Evolutionary conservation across 139 green algal genomes (phyloP), one percentile per base, ranked within the genome.

Genomic region (Volvox reticuliferus): DNA sequence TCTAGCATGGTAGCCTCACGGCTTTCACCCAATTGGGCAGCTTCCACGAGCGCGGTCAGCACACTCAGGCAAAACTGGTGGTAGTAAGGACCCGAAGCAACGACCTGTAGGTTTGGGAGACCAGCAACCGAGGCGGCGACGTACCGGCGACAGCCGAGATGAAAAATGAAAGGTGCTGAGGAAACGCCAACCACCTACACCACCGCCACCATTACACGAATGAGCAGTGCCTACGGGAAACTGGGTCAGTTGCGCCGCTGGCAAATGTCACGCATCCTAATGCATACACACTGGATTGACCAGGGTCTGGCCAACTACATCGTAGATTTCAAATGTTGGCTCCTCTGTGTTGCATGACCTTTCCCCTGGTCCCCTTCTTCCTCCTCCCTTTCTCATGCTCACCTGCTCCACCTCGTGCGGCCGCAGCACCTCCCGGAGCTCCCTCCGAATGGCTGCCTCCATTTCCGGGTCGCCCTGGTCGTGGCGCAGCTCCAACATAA

Each of bases 401-500:
- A 89, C 71, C 85, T 90, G 50, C 50, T 84, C 55, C 55, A 90
- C 68, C 86, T 90, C 86, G 32, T 79, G 12, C 22, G 86, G 86
- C 30, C 69, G 55, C 86, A 90, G 50, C 28, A 90, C 55, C n/a
- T 20, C 30, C 73, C 22, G 2, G 28, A 90, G 86, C 86, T 85
- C 73, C 55, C 9, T 22, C 55, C 86, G 86, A 33, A 90, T n/a
- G 20, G 73, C 61, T 1, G 19, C 73, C 86, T 82, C 85, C n/a
- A 73, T 20, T 21, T 28, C 85, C 28, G n/a, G 14, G 26, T 26
- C 63, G 26, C 69, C 69, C 44, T 50, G 37, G 63, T 90, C 84
- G 24, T 88, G 19, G 35, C 91, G 88, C 82, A 92, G 88, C 30
- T 89, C 61, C 77, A 79, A 69, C 89, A 91, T 93, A 2, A 94